Conservation (phyloP, 139 green algal species). For the Penium margaritaceum region DNA sequence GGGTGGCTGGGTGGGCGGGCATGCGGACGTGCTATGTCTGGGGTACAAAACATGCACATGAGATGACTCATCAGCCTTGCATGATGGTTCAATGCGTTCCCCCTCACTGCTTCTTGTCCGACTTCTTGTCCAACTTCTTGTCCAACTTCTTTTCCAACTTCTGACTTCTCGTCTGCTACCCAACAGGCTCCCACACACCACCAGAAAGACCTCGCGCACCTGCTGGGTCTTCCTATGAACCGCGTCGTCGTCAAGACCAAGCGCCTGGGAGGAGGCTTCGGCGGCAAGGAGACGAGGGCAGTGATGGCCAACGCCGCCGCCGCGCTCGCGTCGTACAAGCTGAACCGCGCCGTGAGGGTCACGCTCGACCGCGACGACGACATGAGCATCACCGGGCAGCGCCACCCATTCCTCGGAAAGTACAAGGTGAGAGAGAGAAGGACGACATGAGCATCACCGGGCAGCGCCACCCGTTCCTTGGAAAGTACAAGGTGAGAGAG, state of each 20-base stretch:
- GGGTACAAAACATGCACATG: too few species aligned
- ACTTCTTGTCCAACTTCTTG: too few species aligned
- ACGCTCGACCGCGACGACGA: slow-evolving; percentile 71
- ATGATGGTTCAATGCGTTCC: too few species aligned
- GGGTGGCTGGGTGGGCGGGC: too few species aligned
- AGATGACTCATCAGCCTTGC: too few species aligned
- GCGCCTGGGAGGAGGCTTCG: slow-evolving; percentile 87
- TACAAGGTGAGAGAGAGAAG: slow-evolving; percentile 26
- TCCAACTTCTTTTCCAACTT: too few species aligned
- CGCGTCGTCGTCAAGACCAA: slow-evolving; percentile 78
- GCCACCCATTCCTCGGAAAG: slow-evolving; percentile 65
- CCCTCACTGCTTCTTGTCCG: too few species aligned
- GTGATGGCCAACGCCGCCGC: slow-evolving; percentile 66
- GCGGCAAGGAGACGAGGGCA: slow-evolving; percentile 88
- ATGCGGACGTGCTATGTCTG: too few species aligned
- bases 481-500: slow-evolving; percentile 39
- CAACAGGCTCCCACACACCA: slow-evolving; percentile 69
- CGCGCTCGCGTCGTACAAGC: slow-evolving; percentile 70
- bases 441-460: slow-evolving; percentile 5
- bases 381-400: slow-evolving; percentile 26
- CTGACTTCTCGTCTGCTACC: too few species aligned
- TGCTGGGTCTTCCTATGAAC: slow-evolving; percentile 74
- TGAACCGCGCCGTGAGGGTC: slow-evolving; percentile 65
- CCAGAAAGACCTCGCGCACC: slow-evolving; percentile 65
- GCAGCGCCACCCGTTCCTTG: too few species aligned